Evolutionary conservation across 805 yeast species (phyloP).

Genomic region (Komagataella pseudopastoris): DNA sequence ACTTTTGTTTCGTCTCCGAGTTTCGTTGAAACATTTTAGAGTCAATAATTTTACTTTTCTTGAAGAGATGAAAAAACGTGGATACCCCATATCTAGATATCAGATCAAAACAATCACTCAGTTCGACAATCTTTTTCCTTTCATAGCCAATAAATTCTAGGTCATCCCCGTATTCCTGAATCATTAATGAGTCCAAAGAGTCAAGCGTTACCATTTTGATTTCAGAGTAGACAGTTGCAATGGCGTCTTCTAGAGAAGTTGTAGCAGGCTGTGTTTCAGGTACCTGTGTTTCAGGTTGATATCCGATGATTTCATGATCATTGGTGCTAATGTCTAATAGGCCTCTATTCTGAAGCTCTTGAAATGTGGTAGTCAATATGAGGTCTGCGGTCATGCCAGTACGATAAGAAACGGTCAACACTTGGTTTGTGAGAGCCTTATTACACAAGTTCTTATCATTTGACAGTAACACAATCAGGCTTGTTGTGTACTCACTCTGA

Average conservation of each 20-base stretch:
- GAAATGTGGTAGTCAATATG: slow-evolving; percentile 25
- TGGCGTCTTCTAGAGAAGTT: slow-evolving; percentile 8
- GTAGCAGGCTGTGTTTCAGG: background rate
- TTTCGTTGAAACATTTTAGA: slow-evolving; percentile 7
- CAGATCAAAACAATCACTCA: slow-evolving; percentile 28
- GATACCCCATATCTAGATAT: slow-evolving; percentile 39
- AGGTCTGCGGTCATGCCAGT: slow-evolving; percentile 27
- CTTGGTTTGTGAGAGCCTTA: slow-evolving; percentile 56
- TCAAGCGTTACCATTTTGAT: slow-evolving; percentile 24
- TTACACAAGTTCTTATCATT: slow-evolving; percentile 77
- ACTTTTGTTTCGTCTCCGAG: slow-evolving; percentile 12
- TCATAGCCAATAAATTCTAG: slow-evolving; percentile 36
- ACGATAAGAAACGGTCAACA: slow-evolving; percentile 49
- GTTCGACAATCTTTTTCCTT: slow-evolving; percentile 15
- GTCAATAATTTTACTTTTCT: slow-evolving; percentile 6
- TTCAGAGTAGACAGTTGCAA: slow-evolving; percentile 23
- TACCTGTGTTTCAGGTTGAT: background rate
- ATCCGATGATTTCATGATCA: background rate
- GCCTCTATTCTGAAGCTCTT: slow-evolving; percentile 13
- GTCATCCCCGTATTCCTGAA: slow-evolving; percentile 44
- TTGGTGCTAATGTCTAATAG: background rate
- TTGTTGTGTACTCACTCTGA: slow-evolving; percentile 18
- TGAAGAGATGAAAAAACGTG: slow-evolving; percentile 40
- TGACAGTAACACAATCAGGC: slow-evolving; percentile 50
- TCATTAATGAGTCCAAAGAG: slow-evolving; percentile 38